Base-by-base conservation (phyloP, 306 rosid genomes). In the Rubus parviflorus region DNA sequence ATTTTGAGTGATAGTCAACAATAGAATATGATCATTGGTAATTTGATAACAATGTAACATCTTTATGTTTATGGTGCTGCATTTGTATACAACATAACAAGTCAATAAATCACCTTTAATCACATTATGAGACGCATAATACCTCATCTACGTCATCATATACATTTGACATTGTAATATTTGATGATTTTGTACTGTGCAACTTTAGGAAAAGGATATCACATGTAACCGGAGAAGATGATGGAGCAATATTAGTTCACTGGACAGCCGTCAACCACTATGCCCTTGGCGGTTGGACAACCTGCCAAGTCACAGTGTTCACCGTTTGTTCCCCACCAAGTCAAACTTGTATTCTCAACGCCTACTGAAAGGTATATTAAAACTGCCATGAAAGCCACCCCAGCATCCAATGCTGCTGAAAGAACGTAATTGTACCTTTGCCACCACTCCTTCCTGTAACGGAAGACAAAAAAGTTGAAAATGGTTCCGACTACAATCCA, bases 351-450 rank as follows among this genome's bases (percentile, higher is more conserved):
- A 16, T 86, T 75, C 62, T 87, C 97, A 77, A 90, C 51, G 46
- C 92, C 84, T 5, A 90, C 57, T 6, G 90, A 75, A 51, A 89
- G 88, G 79, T 87, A 92, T 47, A 90, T 70, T 23, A 93, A 12
- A 38, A 93, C 88, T 4, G 84, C 91, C 97, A 93, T 93, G 76
- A 93, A 90, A 77, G 97, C 96, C 77, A 93, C 90, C 6, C 97
- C 97, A 6, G 91, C 93, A 80, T 93, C 97, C 67, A 93, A 76
- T 80, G 96, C 96, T 4, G 94, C 94, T 38, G 97, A 92, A 16
- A 92, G 88, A 81, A 90, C 81, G 78, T 92, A 89, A 81, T 92
- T 92, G 85, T 92, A 92, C 78, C 90, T 92, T 88, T 90, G 97
- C 96, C 97, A 92, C 96, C 97, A 92, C 9, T 73, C 68, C 85